These are phyloP conservation scores for Hexamita inflata DNA, from an alignment of 208 protist genomes.

Conservation along the genomic window DNA sequence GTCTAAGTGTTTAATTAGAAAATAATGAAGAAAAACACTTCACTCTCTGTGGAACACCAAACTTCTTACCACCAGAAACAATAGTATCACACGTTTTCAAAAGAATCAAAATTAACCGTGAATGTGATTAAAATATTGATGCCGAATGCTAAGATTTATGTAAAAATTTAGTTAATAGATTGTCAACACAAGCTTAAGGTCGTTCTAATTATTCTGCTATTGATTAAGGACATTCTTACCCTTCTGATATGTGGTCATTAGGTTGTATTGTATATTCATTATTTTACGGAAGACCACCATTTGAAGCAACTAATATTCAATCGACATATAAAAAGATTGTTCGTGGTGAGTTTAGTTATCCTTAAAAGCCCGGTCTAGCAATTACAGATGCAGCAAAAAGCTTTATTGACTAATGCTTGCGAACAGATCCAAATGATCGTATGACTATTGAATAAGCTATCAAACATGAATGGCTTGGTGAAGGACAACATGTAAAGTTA, in stretches of 20 bases:
- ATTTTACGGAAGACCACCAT: slow-evolving; percentile 25
- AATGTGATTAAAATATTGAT: slow-evolving; percentile 8
- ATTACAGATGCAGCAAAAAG: neutral
- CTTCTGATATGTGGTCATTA: slow-evolving; percentile 31
- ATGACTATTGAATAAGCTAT: neutral
- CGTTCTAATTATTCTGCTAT: neutral
- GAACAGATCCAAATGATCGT: neutral
- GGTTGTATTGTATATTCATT: slow-evolving; percentile 21
- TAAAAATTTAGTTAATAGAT: neutral
- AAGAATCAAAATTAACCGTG: neutral
- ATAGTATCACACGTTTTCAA: neutral
- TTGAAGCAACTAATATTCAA: slow-evolving; percentile 27
- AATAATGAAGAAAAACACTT: neutral
- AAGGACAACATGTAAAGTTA: too few species aligned
- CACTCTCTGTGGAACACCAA: slow-evolving; percentile 30
- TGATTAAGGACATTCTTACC: slow-evolving; percentile 1
- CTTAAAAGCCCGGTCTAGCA: neutral
- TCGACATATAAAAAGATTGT: slow-evolving; percentile 22
- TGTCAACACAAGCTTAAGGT: neutral
- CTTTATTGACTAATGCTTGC: slow-evolving; percentile 14
- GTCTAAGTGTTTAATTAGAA: slow-evolving; percentile 13
- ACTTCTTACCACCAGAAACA: slow-evolving; percentile 28
- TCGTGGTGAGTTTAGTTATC: neutral
- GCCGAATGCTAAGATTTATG: slow-evolving; percentile 16
- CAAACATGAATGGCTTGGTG: neutral